phyloP scores from a whole-genome alignment of 139 green algal genomes.

The Pleodorina starrii region DNA sequence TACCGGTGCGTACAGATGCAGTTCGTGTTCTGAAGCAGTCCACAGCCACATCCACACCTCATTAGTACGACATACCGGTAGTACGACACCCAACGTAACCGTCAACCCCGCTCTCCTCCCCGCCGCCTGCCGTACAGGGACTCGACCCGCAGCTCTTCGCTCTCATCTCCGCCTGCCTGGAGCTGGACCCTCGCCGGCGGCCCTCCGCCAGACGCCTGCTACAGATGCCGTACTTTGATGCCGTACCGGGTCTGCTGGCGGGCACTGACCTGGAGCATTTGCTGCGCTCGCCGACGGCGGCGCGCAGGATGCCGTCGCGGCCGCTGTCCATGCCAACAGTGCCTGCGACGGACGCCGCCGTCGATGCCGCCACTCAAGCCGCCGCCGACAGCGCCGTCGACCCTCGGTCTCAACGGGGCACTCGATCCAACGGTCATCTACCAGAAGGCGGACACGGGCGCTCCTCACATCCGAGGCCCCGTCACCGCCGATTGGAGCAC shows the following conservation, averaged over 20 bases:
- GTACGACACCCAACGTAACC: background rate
- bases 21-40: background rate
- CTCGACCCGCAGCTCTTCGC: conserved; percentile 9
- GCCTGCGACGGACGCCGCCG: background rate
- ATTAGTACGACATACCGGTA: no score
- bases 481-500: no score
- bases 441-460: background rate
- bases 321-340: background rate
- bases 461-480: background rate
- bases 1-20: background rate
- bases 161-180: conserved; percentile 6
- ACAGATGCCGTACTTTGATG: conserved; percentile 28
- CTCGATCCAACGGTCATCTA: background rate
- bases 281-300: background rate
- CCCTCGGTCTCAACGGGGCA: background rate
- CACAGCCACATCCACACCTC: no score
- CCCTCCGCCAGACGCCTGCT: background rate
- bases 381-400: background rate
- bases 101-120: background rate
- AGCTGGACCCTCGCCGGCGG: background rate
- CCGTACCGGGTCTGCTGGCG: background rate
- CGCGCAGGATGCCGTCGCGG: background rate
- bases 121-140: background rate
- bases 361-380: background rate
- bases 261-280: background rate